Base-by-base conservation (phyloP, 768 basidiomycete species). In the Baorangia bicolor region DNA sequence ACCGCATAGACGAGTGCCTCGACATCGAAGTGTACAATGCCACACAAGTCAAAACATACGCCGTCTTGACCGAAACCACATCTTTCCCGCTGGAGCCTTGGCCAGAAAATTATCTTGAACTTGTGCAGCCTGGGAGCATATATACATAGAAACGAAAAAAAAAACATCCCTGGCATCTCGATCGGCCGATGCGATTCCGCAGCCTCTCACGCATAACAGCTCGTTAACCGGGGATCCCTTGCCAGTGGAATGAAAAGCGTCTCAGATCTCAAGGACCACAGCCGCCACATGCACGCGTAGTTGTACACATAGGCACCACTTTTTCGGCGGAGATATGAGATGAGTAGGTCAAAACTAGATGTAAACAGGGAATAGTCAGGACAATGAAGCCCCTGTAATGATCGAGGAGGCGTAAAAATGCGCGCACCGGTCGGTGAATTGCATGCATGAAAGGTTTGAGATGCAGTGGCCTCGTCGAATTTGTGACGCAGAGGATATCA, bases 301-400 rank as follows among this genome's bases (percentile, higher is more conserved):
- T 28, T 7, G 46, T 21, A 33, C 14, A 16, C 34, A 31, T 21
- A 16, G 14, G 27, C n/a, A 31, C 51, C 43, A 40, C 50, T 16
- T 18, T 38, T 25, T 40, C 38, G 54, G 53, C 62, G 64, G 64
- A 68, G 63, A 65, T 62, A 55, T 44, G 57, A 23, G 25, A 12
- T 16, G 28, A 46, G 51, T 34, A 12, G 47, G 44, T 51, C 38
- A 27, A 52, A 38, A 18, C 56, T 31, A 42, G 30, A 16, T 49
- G 38, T 12, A 23, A 30, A 28, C 10, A 27, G 5, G 12, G n/a
- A 16, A 14, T 6, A 23, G 31, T 27, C 9, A 46, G 30, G 23
- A 27, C 40, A 18, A 48, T 45, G 48, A 45, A 48, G 25, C 25
- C 50, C 31, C 23, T 46, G 31, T 46, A 37, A 33, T 14, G 30